Base-by-base conservation (phyloP, 1,284 basidiomycete genomes). In the Papiliotrema fonsecae region DNA sequence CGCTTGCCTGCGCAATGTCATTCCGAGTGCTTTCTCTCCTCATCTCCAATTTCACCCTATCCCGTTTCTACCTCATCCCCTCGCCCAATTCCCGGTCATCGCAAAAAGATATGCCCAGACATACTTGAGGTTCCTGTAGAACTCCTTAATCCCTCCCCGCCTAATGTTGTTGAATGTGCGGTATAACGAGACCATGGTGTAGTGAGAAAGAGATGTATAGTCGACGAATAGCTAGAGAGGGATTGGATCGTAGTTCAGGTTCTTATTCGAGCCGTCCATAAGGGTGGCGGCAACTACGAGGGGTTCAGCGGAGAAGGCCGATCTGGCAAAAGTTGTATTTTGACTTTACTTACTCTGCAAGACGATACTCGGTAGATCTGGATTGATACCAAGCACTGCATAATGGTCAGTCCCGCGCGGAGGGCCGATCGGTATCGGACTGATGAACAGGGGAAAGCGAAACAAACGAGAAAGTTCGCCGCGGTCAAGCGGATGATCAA, bases 401-500 rank as follows among this genome's bases (percentile, higher is more conserved):
- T n/a, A n/a, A n/a, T n/a, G n/a, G n/a, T n/a, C n/a, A n/a, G n/a
- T n/a, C n/a, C n/a, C n/a, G n/a, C n/a, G n/a, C n/a, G n/a, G n/a
- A n/a, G n/a, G n/a, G n/a, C n/a, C n/a, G n/a, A n/a, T n/a, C n/a
- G n/a, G n/a, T n/a, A n/a, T n/a, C n/a, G n/a, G n/a, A n/a, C n/a
- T n/a, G n/a, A n/a, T n/a, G n/a, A n/a, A n/a, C 34, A 92, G 93
- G 88, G 84, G n/a, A 93, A 86, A 76, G 88, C 88, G 43, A 91
- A 90, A 72, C 92, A 90, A 73, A 93, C 91, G 1, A 82, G 91
- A 72, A 97, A 97, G 74, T 97, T 97, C 72, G 93, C 91, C 4
- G 77, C 85, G 6, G 91, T 96, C 40, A 99, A 99, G 76, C 87
- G 94, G 14, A 81, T 98, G 79, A 77, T 98, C 57, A 94, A 92